Base-by-base conservation (phyloP, 1,284 basidiomycete genomes). In the Cryptococcus sp. region DNA sequence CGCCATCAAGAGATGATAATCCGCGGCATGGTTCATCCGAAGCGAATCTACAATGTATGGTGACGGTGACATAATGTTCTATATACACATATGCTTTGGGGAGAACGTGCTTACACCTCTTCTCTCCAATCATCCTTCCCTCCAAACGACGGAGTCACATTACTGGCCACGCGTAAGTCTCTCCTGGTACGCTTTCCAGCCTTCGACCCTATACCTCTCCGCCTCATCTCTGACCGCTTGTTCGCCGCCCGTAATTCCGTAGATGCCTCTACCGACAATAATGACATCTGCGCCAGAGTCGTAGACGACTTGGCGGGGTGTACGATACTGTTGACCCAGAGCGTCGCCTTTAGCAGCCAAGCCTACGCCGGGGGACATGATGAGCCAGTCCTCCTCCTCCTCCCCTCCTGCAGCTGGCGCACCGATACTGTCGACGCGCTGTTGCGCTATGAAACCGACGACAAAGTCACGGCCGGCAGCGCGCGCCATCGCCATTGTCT, bases 301-400 rank as follows among this genome's bases (percentile, higher is more conserved):
- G 40, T 85, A 76, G 17, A 99, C 82, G 22, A 96, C 95, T 76
- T 95, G 83, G 39, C 85, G 80, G 0, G 96, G 96, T 3, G 93
- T 95, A 56, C 93, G 83, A 79, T 99, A 99, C 78, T 97, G 93
- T 79, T 99, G 96, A 16, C 95, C 96, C 86, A 95, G 88, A 2
- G 82, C 81, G 77, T 99, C 96, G 2, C 91, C 92, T 64, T 85
- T 88, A 6, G 80, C 77, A 63, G 92, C 91, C 49, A 98, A 81
- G 3, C 90, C 91, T 11, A 99, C 92, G 3, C 96, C 96, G 13
- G 96, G 96, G 0, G 93, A 93, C 62, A 99, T 81, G 62, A 98
- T 84, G 59, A 99, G 78, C 75, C 94, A 96, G 78, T 99, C 96
- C 65, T 92, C 80, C 3, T 64, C 63, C n/a, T 66, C 78, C n/a